Evolutionary conservation across 2,329 filamentous ascomycete species (phyloP), one percentile per base, ranked within the genome.

Genomic region (Arthrobotrys iridis): DNA sequence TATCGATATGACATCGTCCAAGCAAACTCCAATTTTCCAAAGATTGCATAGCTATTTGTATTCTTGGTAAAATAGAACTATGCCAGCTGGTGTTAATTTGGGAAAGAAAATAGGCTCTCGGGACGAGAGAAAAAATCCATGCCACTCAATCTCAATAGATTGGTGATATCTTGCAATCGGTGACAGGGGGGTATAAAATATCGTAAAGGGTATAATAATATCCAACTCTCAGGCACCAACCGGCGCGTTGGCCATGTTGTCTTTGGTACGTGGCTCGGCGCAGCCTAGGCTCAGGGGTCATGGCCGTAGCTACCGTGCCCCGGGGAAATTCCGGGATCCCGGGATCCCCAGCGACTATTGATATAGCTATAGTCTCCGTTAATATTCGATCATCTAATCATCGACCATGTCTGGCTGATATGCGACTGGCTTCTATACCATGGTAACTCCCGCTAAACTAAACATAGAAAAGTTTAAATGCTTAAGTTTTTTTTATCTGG

Each of bases 61-160:
- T 64, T 64, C 59, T 64, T 66, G 64, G 64, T 48, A 57, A 71
- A 71, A 63, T 71, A n/a, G n/a, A n/a, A n/a, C n/a, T n/a, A n/a
- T n/a, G n/a, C 57, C 58, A 68, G n/a, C n/a, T n/a, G n/a, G n/a
- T 75, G 67, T 41, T 67, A 35, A 55, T 74, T 67, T 37, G 46
- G 40, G 63, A 48, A 45, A 13, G 6, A 20, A 40, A 58, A 43
- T 58, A 64, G 71, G 33, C 43, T 64, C 62, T 68, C 71, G 62
- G 63, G 62, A 50, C 48, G 63, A 57, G 55, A 45, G 52, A 26
- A 30, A 22, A 33, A 30, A 64, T 33, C 46, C 58, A 43, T 58
- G 62, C 37, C 35, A 74, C 55, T 35, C 28, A 66, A 74, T 74
- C 70, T 66, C 70, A 74, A 60, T 57, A 59, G 43, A 60, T 67